These are phyloP conservation scores for Ganoderma boninense DNA, from an alignment of 1,284 basidiomycete species.

Conservation along the genomic window DNA sequence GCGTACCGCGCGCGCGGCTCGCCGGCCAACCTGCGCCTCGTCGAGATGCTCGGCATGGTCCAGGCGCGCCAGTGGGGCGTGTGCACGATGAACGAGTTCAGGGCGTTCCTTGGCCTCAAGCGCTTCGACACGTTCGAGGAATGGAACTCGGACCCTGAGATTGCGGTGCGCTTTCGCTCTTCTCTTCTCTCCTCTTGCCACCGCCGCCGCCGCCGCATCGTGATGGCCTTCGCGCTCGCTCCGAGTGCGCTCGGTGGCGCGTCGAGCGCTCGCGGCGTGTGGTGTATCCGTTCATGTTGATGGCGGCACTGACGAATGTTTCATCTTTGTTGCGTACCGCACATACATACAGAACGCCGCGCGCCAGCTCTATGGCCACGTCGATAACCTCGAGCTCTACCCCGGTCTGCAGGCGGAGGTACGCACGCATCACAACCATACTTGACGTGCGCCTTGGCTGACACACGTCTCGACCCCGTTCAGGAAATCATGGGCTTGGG, in stretches of 20 bases:
- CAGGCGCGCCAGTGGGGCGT: slow-evolving; percentile 78
- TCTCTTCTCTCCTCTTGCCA: background rate
- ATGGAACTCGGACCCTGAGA: slow-evolving; percentile 78
- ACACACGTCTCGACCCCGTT: slow-evolving; percentile 47
- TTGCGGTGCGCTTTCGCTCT: slow-evolving; percentile 57
- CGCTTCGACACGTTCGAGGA: slow-evolving; percentile 72
- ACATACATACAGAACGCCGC: slow-evolving; percentile 61
- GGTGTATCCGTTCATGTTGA: background rate
- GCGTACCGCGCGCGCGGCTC: slow-evolving; percentile 82
- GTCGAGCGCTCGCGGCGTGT: background rate
- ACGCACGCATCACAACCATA: background rate
- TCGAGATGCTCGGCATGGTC: slow-evolving; percentile 79
- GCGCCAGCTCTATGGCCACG: slow-evolving; percentile 72
- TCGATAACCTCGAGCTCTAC: slow-evolving; percentile 81
- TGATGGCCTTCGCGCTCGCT: background rate
- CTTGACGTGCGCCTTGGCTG: background rate
- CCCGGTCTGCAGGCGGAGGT: slow-evolving; percentile 72
- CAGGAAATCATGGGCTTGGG: slow-evolving; percentile 69
- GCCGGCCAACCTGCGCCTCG: slow-evolving; percentile 71
- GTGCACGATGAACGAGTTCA: slow-evolving; percentile 78
- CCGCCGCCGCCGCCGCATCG: background rate
- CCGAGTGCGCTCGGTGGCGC: background rate
- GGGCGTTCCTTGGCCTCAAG: slow-evolving; percentile 61
- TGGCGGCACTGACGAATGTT: background rate
- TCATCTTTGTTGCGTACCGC: background rate